Evolutionary conservation across 257 asterid genomes (phyloP), one percentile per base, ranked within the genome.

Genomic region (Gynochthodes officinalis): DNA sequence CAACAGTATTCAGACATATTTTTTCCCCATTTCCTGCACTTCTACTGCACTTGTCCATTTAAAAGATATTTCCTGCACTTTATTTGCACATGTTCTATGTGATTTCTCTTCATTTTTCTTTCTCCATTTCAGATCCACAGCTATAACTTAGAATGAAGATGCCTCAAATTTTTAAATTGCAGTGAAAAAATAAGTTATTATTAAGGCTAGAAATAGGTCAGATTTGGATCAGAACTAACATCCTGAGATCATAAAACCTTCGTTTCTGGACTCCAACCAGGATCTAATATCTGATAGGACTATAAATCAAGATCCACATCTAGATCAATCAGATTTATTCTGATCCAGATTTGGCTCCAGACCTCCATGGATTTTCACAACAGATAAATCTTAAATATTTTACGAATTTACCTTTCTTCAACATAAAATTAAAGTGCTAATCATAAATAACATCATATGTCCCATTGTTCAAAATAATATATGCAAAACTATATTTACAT

Each of bases 401-500:
- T 16, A 61, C 64, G 13, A 33, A 30, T 23, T 35, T 32, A 4
- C 44, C 27, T 33, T 37, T 35, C 23, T 15, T 10, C 4, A 18
- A 33, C 19, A 8, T 5, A 18, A 35, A 7, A 37, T 2, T 37
- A 19, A n/a, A 8, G 49, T 63, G 48, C 33, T 55, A 55, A 9
- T 55, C 62, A 55, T 55, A 54, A 37, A 55, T 55, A 55, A 55
- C 32, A n/a, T 55, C 57, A 50, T 55, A 25, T 8, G n/a, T 55
- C 27, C 23, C 62, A 55, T 23, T 23, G 32, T 27, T 55, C 14
- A 55, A 21, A n/a, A 52, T 23, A 9, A 55, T 27, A 55, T 25
- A 23, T 55, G 28, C 27, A 21, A 53, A 55, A 55, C 23, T 7
- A 1, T 15, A 55, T 12, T 9, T n/a, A 25, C 16, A 23, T 25